A percentile compares a stretch with the other conserved stretches of the same genome.
Evolutionary conservation across 805 yeast species (phyloP).

Genomic region (Metschnikowia continentalis): DNA sequence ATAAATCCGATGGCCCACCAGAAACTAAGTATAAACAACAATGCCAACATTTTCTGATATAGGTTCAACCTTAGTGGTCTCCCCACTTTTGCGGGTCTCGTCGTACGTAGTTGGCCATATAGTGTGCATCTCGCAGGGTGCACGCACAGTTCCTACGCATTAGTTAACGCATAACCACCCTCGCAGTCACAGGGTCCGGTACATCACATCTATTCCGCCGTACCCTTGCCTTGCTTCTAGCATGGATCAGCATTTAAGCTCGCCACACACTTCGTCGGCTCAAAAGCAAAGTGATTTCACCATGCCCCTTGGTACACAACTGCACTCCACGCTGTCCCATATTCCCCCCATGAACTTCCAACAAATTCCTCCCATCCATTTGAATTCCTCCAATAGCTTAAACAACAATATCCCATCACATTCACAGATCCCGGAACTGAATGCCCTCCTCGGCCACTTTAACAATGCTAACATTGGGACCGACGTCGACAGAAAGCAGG

Average conservation of each 20-base stretch:
- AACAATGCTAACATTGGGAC: neutral
- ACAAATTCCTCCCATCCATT: constrained; percentile 1
- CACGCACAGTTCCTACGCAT: neutral
- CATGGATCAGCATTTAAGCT: neutral
- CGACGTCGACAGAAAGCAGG: neutral
- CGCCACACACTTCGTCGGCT: neutral
- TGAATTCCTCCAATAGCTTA: neutral
- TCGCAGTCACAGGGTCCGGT: constrained; percentile 1
- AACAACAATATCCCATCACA: neutral
- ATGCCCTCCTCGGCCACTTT: neutral
- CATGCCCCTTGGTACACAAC: neutral
- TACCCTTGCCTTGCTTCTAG: neutral
- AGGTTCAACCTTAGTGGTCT: neutral
- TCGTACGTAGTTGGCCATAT: neutral
- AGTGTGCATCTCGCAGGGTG: neutral
- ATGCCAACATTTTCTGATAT: neutral
- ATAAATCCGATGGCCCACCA: neutral
- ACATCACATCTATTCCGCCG: neutral
- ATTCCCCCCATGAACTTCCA: constrained; percentile 1
- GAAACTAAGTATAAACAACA: neutral
- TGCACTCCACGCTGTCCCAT: neutral
- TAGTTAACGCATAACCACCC: constrained; percentile 1
- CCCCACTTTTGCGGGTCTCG: neutral
- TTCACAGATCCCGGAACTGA: neutral
- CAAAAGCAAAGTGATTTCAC: neutral